Percentiles rank a stretch among this genome's conserved stretches.
phyloP scores from a whole-genome alignment of 1,139 yeast genomes.

The Hanseniaspora gamundiae region DNA sequence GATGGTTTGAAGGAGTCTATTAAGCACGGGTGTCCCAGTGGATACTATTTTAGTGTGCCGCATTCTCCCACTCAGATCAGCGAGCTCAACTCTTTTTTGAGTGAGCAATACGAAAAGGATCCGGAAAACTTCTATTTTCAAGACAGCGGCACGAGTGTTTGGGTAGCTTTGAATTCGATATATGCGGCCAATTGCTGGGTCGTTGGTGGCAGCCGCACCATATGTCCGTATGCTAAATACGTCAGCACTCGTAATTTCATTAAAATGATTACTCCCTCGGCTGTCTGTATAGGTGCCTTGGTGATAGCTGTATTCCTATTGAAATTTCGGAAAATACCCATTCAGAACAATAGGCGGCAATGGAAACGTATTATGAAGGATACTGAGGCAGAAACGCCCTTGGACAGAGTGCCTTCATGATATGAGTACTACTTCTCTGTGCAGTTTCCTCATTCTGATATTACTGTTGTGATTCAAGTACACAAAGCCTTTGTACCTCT shows the following conservation, averaged over 20 bases:
- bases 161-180: slow-evolving; percentile 81
- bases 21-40: slow-evolving; percentile 36
- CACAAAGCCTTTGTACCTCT: not conserved
- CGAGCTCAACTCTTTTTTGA: not conserved
- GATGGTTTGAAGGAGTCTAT: slow-evolving; percentile 10
- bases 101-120: not conserved
- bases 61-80: slow-evolving; percentile 33
- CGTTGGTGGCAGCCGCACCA: slow-evolving; percentile 65
- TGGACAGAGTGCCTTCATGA: slow-evolving; percentile 57
- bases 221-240: slow-evolving; percentile 62
- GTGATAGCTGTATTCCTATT: slow-evolving; percentile 30
- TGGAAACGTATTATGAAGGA: slow-evolving; percentile 41
- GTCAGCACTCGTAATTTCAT: slow-evolving; percentile 47
- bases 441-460: slow-evolving; percentile 1
- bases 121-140: slow-evolving; percentile 1
- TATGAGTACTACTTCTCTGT: not conserved
- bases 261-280: slow-evolving; percentile 54
- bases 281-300: slow-evolving; percentile 42
- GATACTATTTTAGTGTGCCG: slow-evolving; percentile 47
- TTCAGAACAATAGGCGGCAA: slow-evolving; percentile 41
- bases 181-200: slow-evolving; percentile 74
- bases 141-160: slow-evolving; percentile 30
- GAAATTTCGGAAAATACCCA: slow-evolving; percentile 34
- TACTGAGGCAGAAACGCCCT: slow-evolving; percentile 34
- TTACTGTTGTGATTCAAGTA: not conserved